phyloP scores from a whole-genome alignment of 2,329 filamentous ascomycete genomes.

The Trichoderma lentiforme region DNA sequence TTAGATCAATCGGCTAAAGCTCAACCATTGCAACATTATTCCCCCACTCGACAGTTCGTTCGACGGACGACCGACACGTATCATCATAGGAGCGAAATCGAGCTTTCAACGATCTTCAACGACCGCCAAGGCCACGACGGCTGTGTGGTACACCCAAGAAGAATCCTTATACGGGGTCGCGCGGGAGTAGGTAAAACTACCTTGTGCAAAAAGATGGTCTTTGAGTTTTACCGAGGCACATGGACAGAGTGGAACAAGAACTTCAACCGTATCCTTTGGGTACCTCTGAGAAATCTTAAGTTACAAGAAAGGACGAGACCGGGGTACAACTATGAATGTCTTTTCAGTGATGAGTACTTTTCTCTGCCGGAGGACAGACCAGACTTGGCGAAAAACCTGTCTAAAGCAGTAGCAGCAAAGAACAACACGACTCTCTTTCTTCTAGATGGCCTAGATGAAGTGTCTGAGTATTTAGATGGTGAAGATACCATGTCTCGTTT shows the following conservation, averaged over 20 bases:
- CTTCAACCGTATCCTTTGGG: slow-evolving; percentile 39
- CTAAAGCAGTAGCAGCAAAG: slow-evolving; percentile 1
- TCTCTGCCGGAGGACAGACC: slow-evolving; percentile 9
- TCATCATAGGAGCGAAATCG: slow-evolving; percentile 23
- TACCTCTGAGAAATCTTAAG: slow-evolving; percentile 33
- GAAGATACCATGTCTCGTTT: slow-evolving; percentile 23
- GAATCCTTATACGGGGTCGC: slow-evolving; percentile 34
- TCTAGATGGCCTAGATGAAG: slow-evolving; percentile 44
- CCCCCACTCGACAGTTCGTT: background rate
- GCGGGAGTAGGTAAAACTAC: slow-evolving; percentile 39
- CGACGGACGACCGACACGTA: slow-evolving; percentile 29
- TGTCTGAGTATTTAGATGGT: slow-evolving; percentile 25
- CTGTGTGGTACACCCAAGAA: slow-evolving; percentile 22
- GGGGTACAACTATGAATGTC: slow-evolving; percentile 25
- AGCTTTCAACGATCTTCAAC: slow-evolving; percentile 30
- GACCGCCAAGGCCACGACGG: slow-evolving; percentile 22
- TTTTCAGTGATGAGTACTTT: slow-evolving; percentile 32
- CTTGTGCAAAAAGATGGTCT: slow-evolving; percentile 38
- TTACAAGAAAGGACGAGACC: slow-evolving; percentile 25
- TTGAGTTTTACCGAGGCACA: slow-evolving; percentile 29
- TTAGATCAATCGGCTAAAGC: no score
- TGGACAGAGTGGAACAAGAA: slow-evolving; percentile 18
- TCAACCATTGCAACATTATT: no score
- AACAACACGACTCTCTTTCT: slow-evolving; percentile 35
- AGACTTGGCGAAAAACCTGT: slow-evolving; percentile 22